Conservation (phyloP, 108 stramenopile genomes). For the Fragilaria radians region DNA sequence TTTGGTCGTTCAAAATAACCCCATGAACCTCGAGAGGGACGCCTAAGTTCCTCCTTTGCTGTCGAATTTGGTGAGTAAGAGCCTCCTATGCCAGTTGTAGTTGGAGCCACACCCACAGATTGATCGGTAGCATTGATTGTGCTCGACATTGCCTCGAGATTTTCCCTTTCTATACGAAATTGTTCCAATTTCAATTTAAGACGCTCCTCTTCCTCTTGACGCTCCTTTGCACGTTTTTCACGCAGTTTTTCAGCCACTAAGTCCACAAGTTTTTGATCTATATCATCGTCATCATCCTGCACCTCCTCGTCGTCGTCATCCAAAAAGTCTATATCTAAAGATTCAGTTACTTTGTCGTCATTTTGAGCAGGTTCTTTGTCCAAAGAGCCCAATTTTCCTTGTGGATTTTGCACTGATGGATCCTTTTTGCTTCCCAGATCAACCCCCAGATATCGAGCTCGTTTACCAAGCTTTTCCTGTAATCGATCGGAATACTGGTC, state of each 20-base stretch:
- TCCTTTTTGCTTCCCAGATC: neutral
- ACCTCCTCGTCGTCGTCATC: neutral
- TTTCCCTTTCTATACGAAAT: neutral
- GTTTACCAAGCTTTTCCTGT: neutral
- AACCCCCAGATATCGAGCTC: neutral
- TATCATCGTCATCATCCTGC: neutral
- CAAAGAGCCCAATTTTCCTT: neutral
- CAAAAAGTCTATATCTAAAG: neutral
- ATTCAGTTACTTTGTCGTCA: neutral
- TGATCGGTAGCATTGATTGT: no score
- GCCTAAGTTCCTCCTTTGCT: slow-evolving; percentile 31
- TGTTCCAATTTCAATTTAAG: neutral
- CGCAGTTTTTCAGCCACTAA: neutral
- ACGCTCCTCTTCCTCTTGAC: neutral
- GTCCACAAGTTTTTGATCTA: neutral
- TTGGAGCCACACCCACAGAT: neutral
- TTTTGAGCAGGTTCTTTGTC: neutral
- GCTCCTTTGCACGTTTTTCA: neutral
- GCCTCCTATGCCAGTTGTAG: slow-evolving; percentile 75
- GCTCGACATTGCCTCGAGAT: neutral
- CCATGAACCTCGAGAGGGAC: slow-evolving; percentile 80
- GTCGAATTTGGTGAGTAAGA: slow-evolving; percentile 37
- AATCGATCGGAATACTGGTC: neutral
- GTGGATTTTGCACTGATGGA: neutral
- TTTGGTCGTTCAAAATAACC: slow-evolving; percentile 90